These are phyloP conservation scores for Verbascum thapsus DNA, from an alignment of 257 asterid genomes.

Conservation along the genomic window DNA sequence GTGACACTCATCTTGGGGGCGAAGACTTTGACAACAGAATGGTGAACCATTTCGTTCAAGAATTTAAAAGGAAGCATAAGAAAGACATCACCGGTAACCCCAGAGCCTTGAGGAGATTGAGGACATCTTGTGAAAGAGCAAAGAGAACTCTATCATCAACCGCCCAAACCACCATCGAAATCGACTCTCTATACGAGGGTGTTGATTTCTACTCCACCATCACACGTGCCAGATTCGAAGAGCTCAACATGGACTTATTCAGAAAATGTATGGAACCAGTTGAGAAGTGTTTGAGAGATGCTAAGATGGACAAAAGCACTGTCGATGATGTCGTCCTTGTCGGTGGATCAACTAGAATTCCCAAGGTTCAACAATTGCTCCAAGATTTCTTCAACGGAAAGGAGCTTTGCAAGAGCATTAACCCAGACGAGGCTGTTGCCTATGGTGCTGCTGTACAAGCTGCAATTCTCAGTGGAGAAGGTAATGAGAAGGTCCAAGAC, in stretches of 20 bases:
- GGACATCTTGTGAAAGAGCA: conserved; percentile 80
- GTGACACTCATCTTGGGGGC: conserved; percentile 78
- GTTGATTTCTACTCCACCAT: conserved; percentile 77
- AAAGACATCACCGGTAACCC: conserved; percentile 82
- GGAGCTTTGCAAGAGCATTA: conserved; percentile 88
- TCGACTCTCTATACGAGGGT: conserved; percentile 75
- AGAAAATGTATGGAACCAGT: conserved; percentile 85
- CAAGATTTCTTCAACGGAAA: conserved; percentile 87
- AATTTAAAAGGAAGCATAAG: conserved; percentile 77
- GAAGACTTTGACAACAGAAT: conserved; percentile 84
- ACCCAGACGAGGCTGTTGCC: conserved; percentile 87
- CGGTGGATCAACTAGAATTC: conserved; percentile 80
- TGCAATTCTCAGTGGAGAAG: conserved; percentile 83
- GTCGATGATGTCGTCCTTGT: conserved; percentile 77
- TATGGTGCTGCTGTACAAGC: conserved; percentile 92
- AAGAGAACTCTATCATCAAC: conserved; percentile 86
- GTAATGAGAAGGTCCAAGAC: conserved; percentile 83
- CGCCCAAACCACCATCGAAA: conserved; percentile 82
- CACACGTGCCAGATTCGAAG: conserved; percentile 83
- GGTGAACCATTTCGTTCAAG: conserved; percentile 89
- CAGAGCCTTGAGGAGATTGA: conserved; percentile 70
- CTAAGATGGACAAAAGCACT: conserved; percentile 76
- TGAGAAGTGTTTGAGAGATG: conserved; percentile 82
- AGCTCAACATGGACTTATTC: conserved; percentile 83
- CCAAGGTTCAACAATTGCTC: conserved; percentile 73